phyloP scores from a whole-genome alignment of 1,139 yeast species.

The Lodderomyces parapsilosis region DNA sequence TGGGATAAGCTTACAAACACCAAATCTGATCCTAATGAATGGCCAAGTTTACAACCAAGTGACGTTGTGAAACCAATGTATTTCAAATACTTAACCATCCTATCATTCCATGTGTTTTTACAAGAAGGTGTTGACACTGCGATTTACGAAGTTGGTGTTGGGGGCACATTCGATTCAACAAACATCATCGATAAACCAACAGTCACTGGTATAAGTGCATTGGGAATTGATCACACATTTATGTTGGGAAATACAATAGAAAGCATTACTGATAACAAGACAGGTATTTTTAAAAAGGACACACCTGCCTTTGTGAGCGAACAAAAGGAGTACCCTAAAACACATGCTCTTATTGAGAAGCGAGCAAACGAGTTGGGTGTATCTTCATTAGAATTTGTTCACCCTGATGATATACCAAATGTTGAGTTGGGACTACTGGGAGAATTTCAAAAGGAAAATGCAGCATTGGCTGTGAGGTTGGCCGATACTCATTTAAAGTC shows the following conservation, averaged over 20 bases:
- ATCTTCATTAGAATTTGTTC: constrained; percentile 52
- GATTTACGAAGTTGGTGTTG: constrained; percentile 96
- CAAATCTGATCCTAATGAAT: constrained; percentile 51
- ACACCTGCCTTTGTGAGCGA: constrained; percentile 66
- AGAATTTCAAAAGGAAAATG: constrained; percentile 80
- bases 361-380: constrained; percentile 67
- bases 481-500: constrained; percentile 60
- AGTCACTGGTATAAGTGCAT: constrained; percentile 79
- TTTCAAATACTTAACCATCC: constrained; percentile 82
- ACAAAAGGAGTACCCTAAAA: constrained; percentile 53
- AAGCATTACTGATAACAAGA: constrained; percentile 94
- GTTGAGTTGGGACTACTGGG: constrained; percentile 79
- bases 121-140: constrained; percentile 90
- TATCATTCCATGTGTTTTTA: constrained; percentile 88
- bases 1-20: constrained; percentile 78
- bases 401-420: constrained; percentile 25
- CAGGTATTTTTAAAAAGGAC: constrained; percentile 80
- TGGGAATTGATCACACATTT: constrained; percentile 91
- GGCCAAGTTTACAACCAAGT: constrained; percentile 69
- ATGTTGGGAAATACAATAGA: constrained; percentile 87
- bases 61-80: constrained; percentile 83
- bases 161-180: constrained; percentile 96
- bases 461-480: constrained; percentile 81
- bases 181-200: constrained; percentile 79
- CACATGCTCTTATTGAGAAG: constrained; percentile 50